Base-by-base conservation (phyloP, 768 basidiomycete genomes). In the Mycena metata region DNA sequence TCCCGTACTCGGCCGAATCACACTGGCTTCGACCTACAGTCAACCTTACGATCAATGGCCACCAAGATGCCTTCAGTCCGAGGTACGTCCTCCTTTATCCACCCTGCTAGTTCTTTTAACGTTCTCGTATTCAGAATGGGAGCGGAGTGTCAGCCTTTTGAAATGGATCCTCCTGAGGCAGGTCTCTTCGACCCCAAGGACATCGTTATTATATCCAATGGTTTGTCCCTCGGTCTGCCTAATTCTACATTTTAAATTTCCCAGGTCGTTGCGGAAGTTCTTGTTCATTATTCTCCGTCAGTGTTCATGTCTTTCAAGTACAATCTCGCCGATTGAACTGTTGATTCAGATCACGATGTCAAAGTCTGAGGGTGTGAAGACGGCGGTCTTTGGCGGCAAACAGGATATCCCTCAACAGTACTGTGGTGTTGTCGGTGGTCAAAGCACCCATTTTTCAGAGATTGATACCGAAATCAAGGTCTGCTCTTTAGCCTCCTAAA, bases 401-500 rank as follows among this genome's bases (percentile, higher is more conserved):
- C 73, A 80, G 13, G 81, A 77, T 55, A 76, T 83, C 11, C 76
- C 74, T 43, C 89, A 89, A 71, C 83, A 89, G 72, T 90, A 89
- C 73, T 88, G 87, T 69, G 89, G 89, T 21, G 86, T 83, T 42
- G 88, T 90, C 35, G 89, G 88, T n/a, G 89, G 89, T 0, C 86
- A 90, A 76, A 88, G 86, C 5, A 85, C 85, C 2, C 84, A 85
- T 69, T 90, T 86, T 74, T 81, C 85, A 1, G 83, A 80, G n/a
- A 86, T 90, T 13, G 88, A 90, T 73, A 87, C 87, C 15, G 85
- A 89, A 74, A 80, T 89, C 67, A 89, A 88, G 83, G 84, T 81
- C 62, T 56, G 75, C 39, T 47, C 36, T 55, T 64, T 41, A 10
- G 19, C 9, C 23, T 62, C 51, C 33, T 21, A 12, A 42, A 35